Evolutionary conservation across 2,329 filamentous ascomycete species (phyloP).

Genomic region (Uncinocarpus reesii): DNA sequence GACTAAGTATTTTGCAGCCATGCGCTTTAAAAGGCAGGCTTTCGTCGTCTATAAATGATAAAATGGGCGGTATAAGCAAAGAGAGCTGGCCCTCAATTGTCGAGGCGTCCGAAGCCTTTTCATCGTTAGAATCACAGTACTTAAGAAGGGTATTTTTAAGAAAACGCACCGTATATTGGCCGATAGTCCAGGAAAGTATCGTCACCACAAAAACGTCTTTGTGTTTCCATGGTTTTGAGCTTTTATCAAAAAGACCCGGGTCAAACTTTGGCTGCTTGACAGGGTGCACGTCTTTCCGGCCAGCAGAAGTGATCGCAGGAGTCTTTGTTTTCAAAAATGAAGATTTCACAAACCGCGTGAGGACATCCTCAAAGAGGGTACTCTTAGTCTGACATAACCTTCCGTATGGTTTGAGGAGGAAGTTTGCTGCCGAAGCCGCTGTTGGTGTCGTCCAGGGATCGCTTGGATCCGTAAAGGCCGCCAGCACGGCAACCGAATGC

Average conservation of each 20-base stretch:
- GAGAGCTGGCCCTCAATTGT: constrained; percentile 36
- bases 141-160: constrained; percentile 4
- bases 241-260: constrained; percentile 27
- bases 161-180: constrained; percentile 28
- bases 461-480: constrained; percentile 25
- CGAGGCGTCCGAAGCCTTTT: constrained; percentile 22
- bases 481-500: constrained; percentile 26
- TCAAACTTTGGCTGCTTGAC: constrained; percentile 31
- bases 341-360: constrained; percentile 30
- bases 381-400: constrained; percentile 7
- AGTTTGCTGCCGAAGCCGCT: constrained; percentile 17
- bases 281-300: constrained; percentile 37
- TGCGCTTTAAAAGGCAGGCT: constrained; percentile 28
- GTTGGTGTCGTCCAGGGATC: constrained; percentile 30
- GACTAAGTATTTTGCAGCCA: constrained; percentile 31
- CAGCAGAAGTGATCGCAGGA: constrained; percentile 34
- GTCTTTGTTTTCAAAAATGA: constrained; percentile 36
- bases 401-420: constrained; percentile 17
- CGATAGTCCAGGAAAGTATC: constrained; percentile 29
- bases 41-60: constrained; percentile 37
- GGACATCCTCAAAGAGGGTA: constrained; percentile 20
- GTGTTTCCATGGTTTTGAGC: constrained; percentile 33
- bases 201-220: constrained; percentile 29
- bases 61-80: constrained; percentile 35
- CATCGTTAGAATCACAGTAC: neutral